phyloP scores from a whole-genome alignment of 2,329 filamentous ascomycete genomes.

The Taxawa tesnikishii region DNA sequence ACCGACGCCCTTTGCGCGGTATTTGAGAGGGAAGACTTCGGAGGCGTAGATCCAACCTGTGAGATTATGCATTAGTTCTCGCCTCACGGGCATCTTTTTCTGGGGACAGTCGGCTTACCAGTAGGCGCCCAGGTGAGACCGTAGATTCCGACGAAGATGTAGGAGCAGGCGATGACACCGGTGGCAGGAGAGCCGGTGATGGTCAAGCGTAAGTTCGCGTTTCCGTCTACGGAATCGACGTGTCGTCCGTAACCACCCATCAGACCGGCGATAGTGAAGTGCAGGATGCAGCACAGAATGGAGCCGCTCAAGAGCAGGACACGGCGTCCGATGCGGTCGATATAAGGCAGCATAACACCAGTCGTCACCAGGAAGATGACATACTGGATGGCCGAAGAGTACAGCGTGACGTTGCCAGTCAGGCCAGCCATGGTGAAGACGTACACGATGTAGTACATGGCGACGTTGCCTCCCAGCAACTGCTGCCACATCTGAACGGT shows the following conservation, averaged over 20 bases:
- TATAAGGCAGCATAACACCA: slow-evolving; percentile 24
- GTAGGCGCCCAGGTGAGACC: slow-evolving; percentile 50
- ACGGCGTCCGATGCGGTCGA: slow-evolving; percentile 25
- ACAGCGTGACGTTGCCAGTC: slow-evolving; percentile 34
- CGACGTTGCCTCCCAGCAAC: slow-evolving; percentile 23
- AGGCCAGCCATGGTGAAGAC: slow-evolving; percentile 49
- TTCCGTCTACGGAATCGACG: slow-evolving; percentile 29
- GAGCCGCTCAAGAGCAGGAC: slow-evolving; percentile 29
- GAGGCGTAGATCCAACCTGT: slow-evolving; percentile 46
- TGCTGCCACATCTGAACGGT: slow-evolving; percentile 47
- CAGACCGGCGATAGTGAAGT: slow-evolving; percentile 35
- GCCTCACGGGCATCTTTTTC: no score
- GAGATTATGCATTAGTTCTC: no score
- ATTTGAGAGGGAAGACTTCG: slow-evolving; percentile 52
- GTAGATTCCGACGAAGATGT: slow-evolving; percentile 51
- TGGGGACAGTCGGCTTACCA: no score
- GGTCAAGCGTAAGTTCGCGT: slow-evolving; percentile 39
- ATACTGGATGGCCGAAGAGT: slow-evolving; percentile 26
- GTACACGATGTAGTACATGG: slow-evolving; percentile 42
- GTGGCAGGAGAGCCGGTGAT: slow-evolving; percentile 36
- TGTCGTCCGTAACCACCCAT: slow-evolving; percentile 29
- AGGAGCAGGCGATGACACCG: slow-evolving; percentile 51
- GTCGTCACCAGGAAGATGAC: slow-evolving; percentile 29
- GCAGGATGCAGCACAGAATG: slow-evolving; percentile 28
- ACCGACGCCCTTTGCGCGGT: slow-evolving; percentile 47